A percentile compares a stretch with the other conserved stretches of the same genome.
phyloP scores from a whole-genome alignment of 1,284 basidiomycete species.

The Ustilago loliicola region DNA sequence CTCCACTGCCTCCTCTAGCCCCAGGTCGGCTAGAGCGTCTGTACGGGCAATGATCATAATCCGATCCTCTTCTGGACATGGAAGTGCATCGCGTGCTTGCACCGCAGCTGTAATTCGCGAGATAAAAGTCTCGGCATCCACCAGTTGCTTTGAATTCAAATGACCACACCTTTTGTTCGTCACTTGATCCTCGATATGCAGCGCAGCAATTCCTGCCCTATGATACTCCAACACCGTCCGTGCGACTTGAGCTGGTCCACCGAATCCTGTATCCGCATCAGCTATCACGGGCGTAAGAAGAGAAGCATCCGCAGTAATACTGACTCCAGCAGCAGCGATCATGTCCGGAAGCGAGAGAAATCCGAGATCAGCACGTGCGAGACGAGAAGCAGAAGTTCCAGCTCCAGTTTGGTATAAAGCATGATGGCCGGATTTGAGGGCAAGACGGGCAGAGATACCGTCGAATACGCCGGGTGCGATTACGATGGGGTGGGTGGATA shows the following conservation, averaged over 20 bases:
- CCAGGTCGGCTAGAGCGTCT: slow-evolving; percentile 82
- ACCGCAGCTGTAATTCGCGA: slow-evolving; percentile 82
- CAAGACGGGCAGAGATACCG: slow-evolving; percentile 82
- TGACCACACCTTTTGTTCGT: slow-evolving; percentile 83
- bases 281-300: slow-evolving; percentile 75
- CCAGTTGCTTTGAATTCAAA: slow-evolving; percentile 83
- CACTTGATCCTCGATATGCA: slow-evolving; percentile 88
- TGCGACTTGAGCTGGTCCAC: slow-evolving; percentile 79
- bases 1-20: slow-evolving; percentile 82
- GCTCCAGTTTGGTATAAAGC: slow-evolving; percentile 83
- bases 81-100: slow-evolving; percentile 58
- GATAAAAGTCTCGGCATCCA: slow-evolving; percentile 81
- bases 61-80: slow-evolving; percentile 79
- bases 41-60: slow-evolving; percentile 85
- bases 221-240: slow-evolving; percentile 81
- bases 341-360: slow-evolving; percentile 82
- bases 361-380: slow-evolving; percentile 83
- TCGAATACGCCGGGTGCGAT: slow-evolving; percentile 78
- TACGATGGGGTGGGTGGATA: slow-evolving; percentile 26
- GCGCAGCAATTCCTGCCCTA: slow-evolving; percentile 79
- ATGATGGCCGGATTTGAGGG: slow-evolving; percentile 77
- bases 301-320: slow-evolving; percentile 31
- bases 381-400: slow-evolving; percentile 81
- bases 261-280: slow-evolving; percentile 86
- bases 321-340: slow-evolving; percentile 34